Conservation (phyloP, 805 yeast species). For the Candida sanyiensis region DNA sequence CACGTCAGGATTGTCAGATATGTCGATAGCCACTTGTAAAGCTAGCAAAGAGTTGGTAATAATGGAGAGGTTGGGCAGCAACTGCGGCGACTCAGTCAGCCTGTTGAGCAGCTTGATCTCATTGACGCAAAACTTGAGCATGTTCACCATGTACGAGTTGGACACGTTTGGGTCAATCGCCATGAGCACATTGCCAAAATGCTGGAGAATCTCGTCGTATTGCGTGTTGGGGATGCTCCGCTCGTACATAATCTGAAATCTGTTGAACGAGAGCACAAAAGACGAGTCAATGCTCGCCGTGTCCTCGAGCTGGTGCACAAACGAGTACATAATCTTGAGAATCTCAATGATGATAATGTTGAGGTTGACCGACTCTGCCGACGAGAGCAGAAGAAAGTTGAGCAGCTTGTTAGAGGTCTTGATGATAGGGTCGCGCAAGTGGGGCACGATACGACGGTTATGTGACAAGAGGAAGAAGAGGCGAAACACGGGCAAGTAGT, state of each 20-base stretch:
- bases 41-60: slow-evolving; percentile 13
- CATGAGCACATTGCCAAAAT: slow-evolving; percentile 25
- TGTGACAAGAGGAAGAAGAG: slow-evolving; percentile 21
- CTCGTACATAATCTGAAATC: slow-evolving; percentile 21
- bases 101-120: slow-evolving; percentile 19
- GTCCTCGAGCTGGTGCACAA: slow-evolving; percentile 22
- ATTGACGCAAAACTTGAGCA: slow-evolving; percentile 19
- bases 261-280: slow-evolving; percentile 26
- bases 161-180: slow-evolving; percentile 20
- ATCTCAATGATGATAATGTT: slow-evolving; percentile 25
- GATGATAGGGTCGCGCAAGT: slow-evolving; percentile 13
- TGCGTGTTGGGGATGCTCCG: slow-evolving; percentile 12
- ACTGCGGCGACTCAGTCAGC: slow-evolving; percentile 2
- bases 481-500: slow-evolving; percentile 25
- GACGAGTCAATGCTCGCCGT: slow-evolving; percentile 24
- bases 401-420: slow-evolving; percentile 22
- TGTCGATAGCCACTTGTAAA: slow-evolving; percentile 16
- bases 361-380: slow-evolving; percentile 16
- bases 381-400: slow-evolving; percentile 23
- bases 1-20: slow-evolving; percentile 29
- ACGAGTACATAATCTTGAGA: slow-evolving; percentile 24
- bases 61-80: neutral
- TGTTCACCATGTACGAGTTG: slow-evolving; percentile 26
- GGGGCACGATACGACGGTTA: slow-evolving; percentile 10
- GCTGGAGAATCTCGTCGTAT: slow-evolving; percentile 24